These are phyloP conservation scores for Adenanthera pavonina DNA, from an alignment of 306 rosid species.

Conservation along the genomic window DNA sequence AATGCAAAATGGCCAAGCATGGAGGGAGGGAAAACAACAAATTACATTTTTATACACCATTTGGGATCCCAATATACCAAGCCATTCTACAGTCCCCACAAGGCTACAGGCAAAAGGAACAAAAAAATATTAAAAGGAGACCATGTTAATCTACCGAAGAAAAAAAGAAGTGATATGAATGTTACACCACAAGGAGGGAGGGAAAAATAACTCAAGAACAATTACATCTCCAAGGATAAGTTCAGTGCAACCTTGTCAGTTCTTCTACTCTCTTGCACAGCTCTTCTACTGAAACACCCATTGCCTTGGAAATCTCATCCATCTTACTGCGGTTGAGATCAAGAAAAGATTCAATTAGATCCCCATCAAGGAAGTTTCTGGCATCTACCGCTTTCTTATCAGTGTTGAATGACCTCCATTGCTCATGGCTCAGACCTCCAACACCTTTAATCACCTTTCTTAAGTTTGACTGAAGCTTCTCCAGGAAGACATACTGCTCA, in stretches of 20 bases:
- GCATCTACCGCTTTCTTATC: slow-evolving; percentile 91
- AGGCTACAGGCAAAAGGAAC: not conserved
- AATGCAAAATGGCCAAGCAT: not conserved
- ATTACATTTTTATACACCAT: slow-evolving; percentile 14
- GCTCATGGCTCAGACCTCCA: slow-evolving; percentile 97
- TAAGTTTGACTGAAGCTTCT: slow-evolving; percentile 88
- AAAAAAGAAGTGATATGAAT: not conserved
- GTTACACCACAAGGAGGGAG: not conserved
- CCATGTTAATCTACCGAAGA: not conserved
- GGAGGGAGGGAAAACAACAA: not conserved
- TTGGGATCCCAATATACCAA: not conserved
- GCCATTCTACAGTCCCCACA: not conserved
- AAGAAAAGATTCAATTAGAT: slow-evolving; percentile 93
- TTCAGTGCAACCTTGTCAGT: slow-evolving; percentile 90
- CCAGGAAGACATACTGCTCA: slow-evolving; percentile 83
- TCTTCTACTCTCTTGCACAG: slow-evolving; percentile 95
- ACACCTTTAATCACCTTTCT: slow-evolving; percentile 95
- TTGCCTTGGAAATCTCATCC: slow-evolving; percentile 82
- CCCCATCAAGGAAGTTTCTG: slow-evolving; percentile 89
- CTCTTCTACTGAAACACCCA: slow-evolving; percentile 89
- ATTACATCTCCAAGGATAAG: not conserved
- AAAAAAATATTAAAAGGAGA: not conserved
- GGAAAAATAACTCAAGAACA: slow-evolving; percentile 11
- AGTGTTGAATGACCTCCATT: slow-evolving; percentile 93
- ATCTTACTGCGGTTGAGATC: slow-evolving; percentile 86